Evolutionary conservation across 73 alveolate genomes (phyloP).

Genomic region (Paramecium biaurelia): DNA sequence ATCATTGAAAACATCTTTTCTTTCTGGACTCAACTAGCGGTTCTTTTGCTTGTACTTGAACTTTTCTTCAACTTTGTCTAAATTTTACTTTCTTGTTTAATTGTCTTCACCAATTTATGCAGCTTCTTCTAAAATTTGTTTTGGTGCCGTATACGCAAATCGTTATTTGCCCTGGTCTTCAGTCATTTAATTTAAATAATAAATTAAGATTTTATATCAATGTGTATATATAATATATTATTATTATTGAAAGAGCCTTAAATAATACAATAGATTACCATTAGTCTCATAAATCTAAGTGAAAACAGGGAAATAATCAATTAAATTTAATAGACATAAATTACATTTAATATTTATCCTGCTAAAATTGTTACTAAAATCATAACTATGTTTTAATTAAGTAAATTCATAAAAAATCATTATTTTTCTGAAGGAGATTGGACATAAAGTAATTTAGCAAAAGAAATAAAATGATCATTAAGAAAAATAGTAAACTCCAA

Average conservation of each 20-base stretch:
- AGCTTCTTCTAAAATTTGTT: conserved; percentile 44
- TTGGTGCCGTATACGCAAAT: conserved; percentile 49
- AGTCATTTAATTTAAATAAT: conserved; percentile 4
- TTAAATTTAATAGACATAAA: not conserved
- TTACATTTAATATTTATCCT: not conserved
- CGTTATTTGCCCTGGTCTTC: conserved; percentile 16
- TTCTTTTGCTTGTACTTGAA: conserved; percentile 36
- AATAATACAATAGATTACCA: not conserved
- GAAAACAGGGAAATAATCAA: not conserved
- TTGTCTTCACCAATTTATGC: conserved; percentile 1
- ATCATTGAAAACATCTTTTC: conserved; percentile 41
- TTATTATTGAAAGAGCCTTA: not conserved
- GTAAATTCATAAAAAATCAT: not conserved
- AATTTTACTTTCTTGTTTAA: conserved; percentile 14
- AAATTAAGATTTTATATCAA: not conserved
- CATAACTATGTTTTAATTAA: not conserved
- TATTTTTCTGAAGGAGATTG: not conserved
- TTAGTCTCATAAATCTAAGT: not conserved
- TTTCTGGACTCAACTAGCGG: conserved; percentile 37
- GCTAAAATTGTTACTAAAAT: not conserved
- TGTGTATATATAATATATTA: not conserved
- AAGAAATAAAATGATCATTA: too few species aligned
- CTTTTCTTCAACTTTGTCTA: conserved; percentile 40
- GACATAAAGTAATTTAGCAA: too few species aligned
- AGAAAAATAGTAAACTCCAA: too few species aligned